Evolutionary conservation across 2,329 filamentous ascomycete species (phyloP).

Genomic region (Penicillium sp.): DNA sequence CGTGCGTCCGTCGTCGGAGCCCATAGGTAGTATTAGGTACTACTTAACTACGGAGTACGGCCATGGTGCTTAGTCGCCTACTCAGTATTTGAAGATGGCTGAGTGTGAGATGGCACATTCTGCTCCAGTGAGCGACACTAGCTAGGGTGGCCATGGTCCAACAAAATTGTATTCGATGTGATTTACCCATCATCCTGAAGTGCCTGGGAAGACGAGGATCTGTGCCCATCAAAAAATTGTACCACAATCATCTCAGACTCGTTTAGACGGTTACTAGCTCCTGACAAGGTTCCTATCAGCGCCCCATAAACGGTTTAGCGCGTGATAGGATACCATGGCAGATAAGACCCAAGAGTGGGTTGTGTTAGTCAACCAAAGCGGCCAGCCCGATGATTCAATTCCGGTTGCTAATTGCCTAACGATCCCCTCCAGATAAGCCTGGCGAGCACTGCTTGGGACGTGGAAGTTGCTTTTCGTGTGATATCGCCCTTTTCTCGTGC

Average conservation of each 20-base stretch:
- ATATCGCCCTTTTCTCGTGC: not conserved
- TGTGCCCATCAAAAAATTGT: not conserved
- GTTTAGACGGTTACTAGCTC: too few relatives aligned
- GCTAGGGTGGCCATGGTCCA: not conserved
- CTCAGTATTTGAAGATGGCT: not conserved
- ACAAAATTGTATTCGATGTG: not conserved
- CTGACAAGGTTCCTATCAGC: not conserved
- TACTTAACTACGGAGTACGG: too few relatives aligned
- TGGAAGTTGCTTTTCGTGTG: not conserved
- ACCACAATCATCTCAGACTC: not conserved
- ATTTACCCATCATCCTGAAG: not conserved
- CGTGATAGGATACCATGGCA: not conserved
- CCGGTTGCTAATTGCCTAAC: constrained; percentile 2
- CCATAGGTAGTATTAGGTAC: not conserved
- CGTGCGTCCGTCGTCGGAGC: constrained; percentile 4
- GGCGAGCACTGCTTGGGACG: not conserved
- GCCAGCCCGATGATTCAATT: constrained; percentile 5
- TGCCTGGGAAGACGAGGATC: not conserved
- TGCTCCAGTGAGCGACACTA: not conserved
- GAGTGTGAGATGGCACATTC: not conserved
- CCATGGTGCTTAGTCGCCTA: not conserved
- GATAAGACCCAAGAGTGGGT: not conserved
- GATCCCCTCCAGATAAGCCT: constrained; percentile 3
- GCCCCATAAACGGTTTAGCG: constrained; percentile 11
- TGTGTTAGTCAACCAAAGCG: constrained; percentile 7